Evolutionary conservation across 371 early-diverging fungal genomes (phyloP).

Genomic region (Syncephalastrum monosporum): DNA sequence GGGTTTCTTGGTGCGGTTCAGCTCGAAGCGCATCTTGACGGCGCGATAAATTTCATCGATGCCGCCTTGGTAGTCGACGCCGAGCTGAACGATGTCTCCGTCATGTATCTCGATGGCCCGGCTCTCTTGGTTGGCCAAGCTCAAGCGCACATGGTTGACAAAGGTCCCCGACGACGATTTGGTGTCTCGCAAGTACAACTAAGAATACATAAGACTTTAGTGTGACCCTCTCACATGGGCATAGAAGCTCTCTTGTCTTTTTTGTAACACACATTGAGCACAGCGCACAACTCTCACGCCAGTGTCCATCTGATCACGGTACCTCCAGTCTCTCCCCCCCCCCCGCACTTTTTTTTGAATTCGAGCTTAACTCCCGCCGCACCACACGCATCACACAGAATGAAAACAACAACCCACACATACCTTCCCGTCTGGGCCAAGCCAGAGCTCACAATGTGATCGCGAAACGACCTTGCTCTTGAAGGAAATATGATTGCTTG

Average conservation of each 20-base stretch:
- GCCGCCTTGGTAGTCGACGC: slow-evolving; percentile 96
- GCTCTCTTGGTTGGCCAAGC: slow-evolving; percentile 85
- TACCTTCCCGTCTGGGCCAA: slow-evolving; percentile 75
- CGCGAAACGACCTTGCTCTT: slow-evolving; percentile 93
- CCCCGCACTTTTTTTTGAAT: not conserved
- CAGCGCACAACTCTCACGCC: not conserved
- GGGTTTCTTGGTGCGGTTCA: slow-evolving; percentile 55
- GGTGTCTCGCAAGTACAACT: slow-evolving; percentile 87
- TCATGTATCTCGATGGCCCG: slow-evolving; percentile 79
- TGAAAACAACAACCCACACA: slow-evolving; percentile 7
- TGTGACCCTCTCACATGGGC: not conserved
- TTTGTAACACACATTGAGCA: not conserved
- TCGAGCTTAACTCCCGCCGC: not conserved
- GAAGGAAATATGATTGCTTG: slow-evolving; percentile 76
- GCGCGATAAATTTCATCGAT: slow-evolving; percentile 65
- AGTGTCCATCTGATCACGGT: not conserved
- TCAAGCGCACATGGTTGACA: slow-evolving; percentile 88
- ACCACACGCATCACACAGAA: not conserved
- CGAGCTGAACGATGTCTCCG: slow-evolving; percentile 92
- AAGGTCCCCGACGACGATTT: slow-evolving; percentile 96
- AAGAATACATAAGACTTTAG: slow-evolving; percentile 9
- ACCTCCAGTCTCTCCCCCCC: not conserved
- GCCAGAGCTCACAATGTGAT: slow-evolving; percentile 92
- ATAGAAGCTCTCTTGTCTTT: not conserved
- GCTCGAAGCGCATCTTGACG: slow-evolving; percentile 79